phyloP scores from a whole-genome alignment of 306 rosid genomes.

The Erythrophleum fordii region DNA sequence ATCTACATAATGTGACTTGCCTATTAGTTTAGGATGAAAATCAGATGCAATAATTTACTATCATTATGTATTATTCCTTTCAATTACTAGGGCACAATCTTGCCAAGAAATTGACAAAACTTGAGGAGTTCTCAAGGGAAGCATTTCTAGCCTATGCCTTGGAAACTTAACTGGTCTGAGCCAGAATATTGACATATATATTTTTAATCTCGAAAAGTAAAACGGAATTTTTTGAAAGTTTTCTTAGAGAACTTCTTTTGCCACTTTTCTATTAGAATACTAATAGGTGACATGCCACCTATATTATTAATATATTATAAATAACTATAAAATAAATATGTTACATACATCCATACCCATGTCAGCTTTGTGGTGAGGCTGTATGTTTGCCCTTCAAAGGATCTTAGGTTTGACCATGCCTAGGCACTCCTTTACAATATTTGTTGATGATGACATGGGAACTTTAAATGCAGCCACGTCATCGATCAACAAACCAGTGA shows the following conservation, averaged over 20 bases:
- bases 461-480: neutral
- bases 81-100: neutral
- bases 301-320: neutral
- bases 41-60: constrained; percentile 31
- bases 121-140: neutral
- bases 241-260: neutral
- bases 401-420: neutral
- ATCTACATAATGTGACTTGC: constrained; percentile 22
- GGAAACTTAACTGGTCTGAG: neutral
- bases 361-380: neutral
- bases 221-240: neutral
- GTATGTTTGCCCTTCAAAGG: neutral
- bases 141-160: neutral
- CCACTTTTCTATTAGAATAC: neutral
- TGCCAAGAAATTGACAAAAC: neutral
- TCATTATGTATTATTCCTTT: neutral
- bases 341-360: neutral
- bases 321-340: neutral
- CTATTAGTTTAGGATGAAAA: constrained; percentile 8
- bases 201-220: too few relatives aligned
- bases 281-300: neutral
- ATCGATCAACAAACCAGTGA: neutral
- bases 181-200: neutral
- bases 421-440: neutral
- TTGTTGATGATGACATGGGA: neutral